phyloP scores from a whole-genome alignment of 306 rosid genomes.

The Rosa lucieae region DNA sequence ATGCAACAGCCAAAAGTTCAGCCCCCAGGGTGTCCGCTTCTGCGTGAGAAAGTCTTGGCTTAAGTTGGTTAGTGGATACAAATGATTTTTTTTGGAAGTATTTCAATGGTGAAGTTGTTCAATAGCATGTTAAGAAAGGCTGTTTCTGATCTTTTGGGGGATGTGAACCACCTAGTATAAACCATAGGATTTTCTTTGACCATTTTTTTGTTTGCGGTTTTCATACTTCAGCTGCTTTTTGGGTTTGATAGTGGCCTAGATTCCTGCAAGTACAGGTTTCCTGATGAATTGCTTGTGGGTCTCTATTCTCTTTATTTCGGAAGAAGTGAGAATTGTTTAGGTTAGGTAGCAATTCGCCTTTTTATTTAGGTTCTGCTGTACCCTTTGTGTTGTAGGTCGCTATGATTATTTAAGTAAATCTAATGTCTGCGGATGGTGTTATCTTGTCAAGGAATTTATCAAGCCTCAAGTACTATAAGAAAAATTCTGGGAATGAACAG shows the following conservation, averaged over 20 bases:
- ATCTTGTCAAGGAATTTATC: neutral
- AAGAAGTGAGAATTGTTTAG: slow-evolving; percentile 7
- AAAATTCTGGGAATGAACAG: neutral
- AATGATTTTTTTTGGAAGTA: slow-evolving; percentile 26
- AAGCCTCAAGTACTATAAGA: neutral
- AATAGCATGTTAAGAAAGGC: slow-evolving; percentile 26
- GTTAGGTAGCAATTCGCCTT: neutral
- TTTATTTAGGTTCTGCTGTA: neutral
- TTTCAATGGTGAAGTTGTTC: slow-evolving; percentile 27
- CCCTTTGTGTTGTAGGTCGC: neutral
- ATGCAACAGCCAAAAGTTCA: slow-evolving; percentile 40
- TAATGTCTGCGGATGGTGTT: neutral
- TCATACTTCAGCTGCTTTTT: slow-evolving; percentile 16
- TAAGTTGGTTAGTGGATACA: slow-evolving; percentile 9
- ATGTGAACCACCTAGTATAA: slow-evolving; percentile 27
- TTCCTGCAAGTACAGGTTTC: slow-evolving; percentile 22
- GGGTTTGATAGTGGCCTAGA: slow-evolving; percentile 31
- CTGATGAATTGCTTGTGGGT: neutral
- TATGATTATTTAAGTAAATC: neutral
- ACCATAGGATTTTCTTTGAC: slow-evolving; percentile 24
- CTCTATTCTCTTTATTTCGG: neutral
- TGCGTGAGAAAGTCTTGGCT: slow-evolving; percentile 39
- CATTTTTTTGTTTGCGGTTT: neutral
- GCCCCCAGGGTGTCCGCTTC: slow-evolving; percentile 56
- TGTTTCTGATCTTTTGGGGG: slow-evolving; percentile 26